Base-by-base conservation (phyloP, 257 asterid genomes). In the Solanum lignicaule region DNA sequence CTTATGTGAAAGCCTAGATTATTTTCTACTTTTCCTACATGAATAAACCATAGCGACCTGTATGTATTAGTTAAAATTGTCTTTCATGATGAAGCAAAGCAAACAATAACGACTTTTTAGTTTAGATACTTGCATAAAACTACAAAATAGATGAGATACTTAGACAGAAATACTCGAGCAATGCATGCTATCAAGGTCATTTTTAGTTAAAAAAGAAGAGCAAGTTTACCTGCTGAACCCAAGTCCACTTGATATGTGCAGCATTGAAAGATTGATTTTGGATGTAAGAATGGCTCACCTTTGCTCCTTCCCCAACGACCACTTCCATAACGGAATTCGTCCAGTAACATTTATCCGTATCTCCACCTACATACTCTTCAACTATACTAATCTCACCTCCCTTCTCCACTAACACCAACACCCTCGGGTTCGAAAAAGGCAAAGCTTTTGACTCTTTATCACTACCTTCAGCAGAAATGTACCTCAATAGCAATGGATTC, bases 241-340 rank as follows among this genome's bases (percentile, higher is more conserved):
- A 96, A 86, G 98, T 94, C 98, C 98, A 96, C 91, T 96, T 96
- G 87, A 93, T 93, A 92, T 96, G 99, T 33, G 95, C 98, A 90
- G 98, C 96, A 83, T 87, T 90, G 62, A 90, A 89, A 38, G 99
- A 96, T 91, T 95, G 98, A 33, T 92, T 91, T 86, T 95, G 99
- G 68, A 96, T 88, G 88, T 95, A 95, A 84, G 98, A 96, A 90
- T 96, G 99, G 73, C 88, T 92, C 27, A 95, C 95, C 84, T 93
- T 96, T 29, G 95, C 98, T 39, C 93, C 98, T 62, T 96, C 93
- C 73, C 96, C 98, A 25, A 96, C 78, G 21, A 94, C 91, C 55
- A 95, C 87, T 86, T 96, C 98, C 92, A 91, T 89, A 72, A 96
- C 99, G 0, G 99, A 91, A 92, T 96, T 96, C 31, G 98, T 87